These are phyloP conservation scores for Casaregolazyma lundiana DNA, from an alignment of 1,139 yeast species.

Conservation along the genomic window DNA sequence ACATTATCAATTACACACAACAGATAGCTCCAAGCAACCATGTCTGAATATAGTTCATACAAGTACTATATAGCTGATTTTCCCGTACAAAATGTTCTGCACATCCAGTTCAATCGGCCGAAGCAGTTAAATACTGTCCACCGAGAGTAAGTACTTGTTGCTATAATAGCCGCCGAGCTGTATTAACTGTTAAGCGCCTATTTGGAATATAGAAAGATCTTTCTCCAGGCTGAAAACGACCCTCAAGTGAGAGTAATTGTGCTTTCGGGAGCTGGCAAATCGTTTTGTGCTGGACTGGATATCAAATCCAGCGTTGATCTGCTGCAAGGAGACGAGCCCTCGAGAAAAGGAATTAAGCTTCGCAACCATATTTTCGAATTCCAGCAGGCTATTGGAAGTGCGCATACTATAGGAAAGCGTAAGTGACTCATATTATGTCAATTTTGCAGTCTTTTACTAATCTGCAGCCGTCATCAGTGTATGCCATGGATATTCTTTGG, in stretches of 20 bases:
- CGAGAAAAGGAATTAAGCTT: slow-evolving; percentile 34
- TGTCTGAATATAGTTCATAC: slow-evolving; percentile 17
- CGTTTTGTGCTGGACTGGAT: slow-evolving; percentile 66
- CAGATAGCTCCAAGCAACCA: background rate
- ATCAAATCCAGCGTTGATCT: slow-evolving; percentile 30
- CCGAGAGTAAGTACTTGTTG: slow-evolving; percentile 31
- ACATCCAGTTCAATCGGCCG: slow-evolving; percentile 63
- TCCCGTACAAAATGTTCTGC: slow-evolving; percentile 46
- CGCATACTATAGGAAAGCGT: slow-evolving; percentile 32
- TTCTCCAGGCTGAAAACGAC: slow-evolving; percentile 45
- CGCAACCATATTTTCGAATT: slow-evolving; percentile 43
- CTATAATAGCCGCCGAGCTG: slow-evolving; percentile 8
- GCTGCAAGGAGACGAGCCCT: slow-evolving; percentile 29
- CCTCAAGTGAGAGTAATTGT: slow-evolving; percentile 50
- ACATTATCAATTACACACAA: too few species aligned
- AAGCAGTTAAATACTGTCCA: slow-evolving; percentile 56
- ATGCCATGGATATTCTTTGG: slow-evolving; percentile 47
- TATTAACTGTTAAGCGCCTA: slow-evolving; percentile 39
- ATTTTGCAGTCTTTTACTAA: background rate
- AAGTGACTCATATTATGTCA: slow-evolving; percentile 10
- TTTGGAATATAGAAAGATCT: slow-evolving; percentile 51
- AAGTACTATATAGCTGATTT: slow-evolving; percentile 20
- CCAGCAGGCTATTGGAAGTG: slow-evolving; percentile 47
- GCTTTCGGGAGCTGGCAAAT: slow-evolving; percentile 53
- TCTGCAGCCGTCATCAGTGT: slow-evolving; percentile 40